Base-by-base conservation (phyloP, 495 filamentous ascomycete genomes). In the Neurospora sp. region DNA sequence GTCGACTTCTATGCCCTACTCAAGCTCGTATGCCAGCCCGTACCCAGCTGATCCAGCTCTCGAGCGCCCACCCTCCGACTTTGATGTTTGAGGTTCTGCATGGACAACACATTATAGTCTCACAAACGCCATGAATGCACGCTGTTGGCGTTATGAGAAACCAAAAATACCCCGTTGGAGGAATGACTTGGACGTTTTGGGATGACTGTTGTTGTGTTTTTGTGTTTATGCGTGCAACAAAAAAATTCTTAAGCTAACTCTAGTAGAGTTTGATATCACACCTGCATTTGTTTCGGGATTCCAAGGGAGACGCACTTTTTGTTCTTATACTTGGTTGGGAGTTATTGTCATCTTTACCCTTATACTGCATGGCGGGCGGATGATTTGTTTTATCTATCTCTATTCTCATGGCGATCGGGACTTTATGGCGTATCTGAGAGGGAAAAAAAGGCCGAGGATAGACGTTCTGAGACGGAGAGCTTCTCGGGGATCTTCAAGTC, bases 1-100 rank as follows among this genome's bases (percentile, higher is more conserved):
- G 39, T 80, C 65, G 72, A 53, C 35, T 68, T n/a, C 71, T 18
- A 72, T 77, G 74, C 16, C 72, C 3, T 79, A 72, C 44, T 65
- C 44, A n/a, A 76, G 68, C 41, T 40, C 69, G 10, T 78, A 74
- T 68, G 27, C 41, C 20, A 69, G 71, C 9, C 40, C 73, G 5
- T 78, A 73, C 44, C 31, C 72, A 27, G 53, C 73, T 40, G 76
- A 79, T 48, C 48, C 73, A 27, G 48, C 39, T 9, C 71, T 75
- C 39, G 76, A 76, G 12, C 71, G 71, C 37, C 70, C 53, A 22
- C 46, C 73, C n/a, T 70, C 71, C 22, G 73, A 76, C 10, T 77
- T 76, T 18, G 77, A 75, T 20, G 69, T 78, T 68, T 78, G 74
- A 78, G 53, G 1, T 18, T 0, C 9, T 18, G 22, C 5, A 1